A percentile compares a stretch with the other conserved stretches of the same genome.
Conservation (phyloP, 371 early-diverging fungal genomes). For the Apophysomyces variabilis region DNA sequence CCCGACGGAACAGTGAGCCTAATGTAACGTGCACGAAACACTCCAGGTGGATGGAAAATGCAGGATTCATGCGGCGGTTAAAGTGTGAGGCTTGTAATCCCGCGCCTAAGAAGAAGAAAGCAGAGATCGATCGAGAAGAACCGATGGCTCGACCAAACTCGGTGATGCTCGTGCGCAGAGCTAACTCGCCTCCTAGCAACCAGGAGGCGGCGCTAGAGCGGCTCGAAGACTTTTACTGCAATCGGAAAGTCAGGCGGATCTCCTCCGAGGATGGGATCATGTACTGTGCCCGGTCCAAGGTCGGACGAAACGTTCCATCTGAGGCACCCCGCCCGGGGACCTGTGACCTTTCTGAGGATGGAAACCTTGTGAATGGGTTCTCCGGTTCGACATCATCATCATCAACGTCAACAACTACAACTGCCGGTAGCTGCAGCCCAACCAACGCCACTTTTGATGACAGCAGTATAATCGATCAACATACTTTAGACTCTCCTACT, state of each 20-base stretch:
- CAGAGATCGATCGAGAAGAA: not conserved
- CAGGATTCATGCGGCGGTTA: constrained; percentile 25
- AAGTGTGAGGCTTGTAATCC: constrained; percentile 33
- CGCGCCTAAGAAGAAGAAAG: not conserved
- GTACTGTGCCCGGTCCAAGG: constrained; percentile 11
- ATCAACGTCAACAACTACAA: constrained; percentile 9
- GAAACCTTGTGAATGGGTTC: constrained; percentile 1
- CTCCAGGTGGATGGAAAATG: constrained; percentile 22
- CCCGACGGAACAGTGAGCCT: not conserved
- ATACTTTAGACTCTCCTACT: not conserved
- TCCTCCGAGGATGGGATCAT: constrained; percentile 4
- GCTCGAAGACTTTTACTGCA: not conserved
- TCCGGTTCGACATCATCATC: constrained; percentile 12
- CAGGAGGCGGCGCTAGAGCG: not conserved
- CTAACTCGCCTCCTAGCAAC: not conserved
- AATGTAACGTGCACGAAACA: constrained; percentile 16
- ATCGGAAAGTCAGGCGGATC: constrained; percentile 7
- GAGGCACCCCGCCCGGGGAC: constrained; percentile 11
- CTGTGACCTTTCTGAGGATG: constrained; percentile 6
- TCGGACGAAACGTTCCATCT: constrained; percentile 1
- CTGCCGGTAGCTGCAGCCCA: constrained; percentile 12
- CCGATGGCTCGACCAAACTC: constrained; percentile 23
- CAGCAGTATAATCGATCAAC: constrained; percentile 15
- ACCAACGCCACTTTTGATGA: constrained; percentile 9
- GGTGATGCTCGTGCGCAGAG: constrained; percentile 19